Evolutionary conservation across 2,329 filamentous ascomycete genomes (phyloP).

Genomic region (Akanthomyces lecanii): DNA sequence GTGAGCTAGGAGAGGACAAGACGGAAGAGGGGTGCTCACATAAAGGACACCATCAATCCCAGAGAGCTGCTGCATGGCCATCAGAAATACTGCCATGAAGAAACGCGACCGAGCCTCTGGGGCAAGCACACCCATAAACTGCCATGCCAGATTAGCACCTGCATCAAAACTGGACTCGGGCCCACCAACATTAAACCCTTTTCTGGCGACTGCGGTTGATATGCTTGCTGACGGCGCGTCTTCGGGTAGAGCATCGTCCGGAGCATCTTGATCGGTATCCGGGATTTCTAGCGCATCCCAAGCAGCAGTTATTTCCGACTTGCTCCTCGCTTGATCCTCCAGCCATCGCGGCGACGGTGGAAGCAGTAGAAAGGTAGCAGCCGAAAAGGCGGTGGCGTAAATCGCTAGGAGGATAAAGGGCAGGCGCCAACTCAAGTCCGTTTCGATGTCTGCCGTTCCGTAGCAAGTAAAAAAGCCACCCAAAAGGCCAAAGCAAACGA

Average conservation of each 20-base stretch:
- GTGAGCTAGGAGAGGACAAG: neutral
- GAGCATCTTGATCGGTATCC: constrained; percentile 41
- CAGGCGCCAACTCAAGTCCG: constrained; percentile 50
- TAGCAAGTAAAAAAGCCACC: constrained; percentile 59
- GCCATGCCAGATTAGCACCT: neutral
- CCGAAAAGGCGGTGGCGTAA: constrained; percentile 29
- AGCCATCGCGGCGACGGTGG: constrained; percentile 58
- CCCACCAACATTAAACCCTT: neutral
- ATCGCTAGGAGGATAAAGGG: constrained; percentile 48
- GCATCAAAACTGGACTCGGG: neutral
- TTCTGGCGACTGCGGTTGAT: neutral
- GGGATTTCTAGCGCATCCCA: constrained; percentile 37
- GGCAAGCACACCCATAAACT: neutral
- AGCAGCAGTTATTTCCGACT: constrained; percentile 44
- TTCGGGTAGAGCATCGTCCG: constrained; percentile 36
- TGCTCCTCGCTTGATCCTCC: constrained; percentile 40
- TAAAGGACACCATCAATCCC: constrained; percentile 62
- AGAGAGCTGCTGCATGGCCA: constrained; percentile 42
- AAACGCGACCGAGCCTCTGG: neutral
- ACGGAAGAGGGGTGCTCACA: constrained; percentile 32
- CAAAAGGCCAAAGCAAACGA: constrained; percentile 47
- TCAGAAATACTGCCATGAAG: constrained; percentile 29
- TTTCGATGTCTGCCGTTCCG: constrained; percentile 43
- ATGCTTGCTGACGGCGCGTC: constrained; percentile 22
- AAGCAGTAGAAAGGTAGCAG: constrained; percentile 42